A percentile compares a stretch with the other conserved stretches of the same genome.
Conservation (phyloP, 2,329 filamentous ascomycete species). For the Gnomoniopsis smithogilvyi region DNA sequence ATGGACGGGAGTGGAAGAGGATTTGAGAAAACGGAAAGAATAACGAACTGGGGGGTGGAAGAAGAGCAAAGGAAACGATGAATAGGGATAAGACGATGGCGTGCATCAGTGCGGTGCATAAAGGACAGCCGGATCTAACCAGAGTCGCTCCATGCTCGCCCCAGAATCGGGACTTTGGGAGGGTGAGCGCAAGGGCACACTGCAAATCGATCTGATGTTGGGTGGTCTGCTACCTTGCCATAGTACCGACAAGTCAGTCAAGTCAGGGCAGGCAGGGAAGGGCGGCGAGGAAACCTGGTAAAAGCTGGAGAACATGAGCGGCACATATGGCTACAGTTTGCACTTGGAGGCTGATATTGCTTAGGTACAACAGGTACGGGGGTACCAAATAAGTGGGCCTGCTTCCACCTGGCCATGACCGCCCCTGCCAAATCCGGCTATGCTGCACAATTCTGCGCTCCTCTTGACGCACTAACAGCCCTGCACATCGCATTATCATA, state of each 20-base stretch:
- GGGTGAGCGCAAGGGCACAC: not conserved
- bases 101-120: not conserved
- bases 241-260: no score
- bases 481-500: no score
- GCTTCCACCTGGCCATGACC: not conserved
- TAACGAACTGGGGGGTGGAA: not conserved
- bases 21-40: not conserved
- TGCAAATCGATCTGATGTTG: not conserved
- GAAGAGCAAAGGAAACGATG: not conserved
- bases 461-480: no score
- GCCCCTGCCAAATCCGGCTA: not conserved
- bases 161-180: not conserved
- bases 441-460: no score
- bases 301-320: not conserved
- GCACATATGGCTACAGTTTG: not conserved
- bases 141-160: not conserved
- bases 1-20: no score
- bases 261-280: not conserved
- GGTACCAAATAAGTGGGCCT: not conserved
- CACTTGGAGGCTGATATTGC: conserved; percentile 10
- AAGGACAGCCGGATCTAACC: not conserved
- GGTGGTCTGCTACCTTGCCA: not conserved
- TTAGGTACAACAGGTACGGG: not conserved
- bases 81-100: not conserved
- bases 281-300: not conserved